Evolutionary conservation across 2,329 filamentous ascomycete genomes (phyloP).

Genomic region (Colletotrichum tropicale): DNA sequence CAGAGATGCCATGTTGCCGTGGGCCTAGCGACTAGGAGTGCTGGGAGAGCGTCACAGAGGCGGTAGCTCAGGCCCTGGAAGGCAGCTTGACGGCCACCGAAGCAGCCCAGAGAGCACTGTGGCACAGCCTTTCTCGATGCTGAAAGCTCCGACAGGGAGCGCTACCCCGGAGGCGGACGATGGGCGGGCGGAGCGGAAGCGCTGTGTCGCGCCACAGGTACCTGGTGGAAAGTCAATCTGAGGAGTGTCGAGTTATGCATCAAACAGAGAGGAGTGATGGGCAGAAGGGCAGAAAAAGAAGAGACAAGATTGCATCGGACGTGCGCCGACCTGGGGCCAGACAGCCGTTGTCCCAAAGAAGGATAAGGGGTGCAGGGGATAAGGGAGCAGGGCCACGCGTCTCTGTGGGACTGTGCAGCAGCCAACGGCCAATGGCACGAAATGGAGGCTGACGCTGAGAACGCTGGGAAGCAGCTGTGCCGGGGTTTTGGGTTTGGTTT

Average conservation of each 20-base stretch:
- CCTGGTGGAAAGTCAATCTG: not conserved
- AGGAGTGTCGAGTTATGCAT: not conserved
- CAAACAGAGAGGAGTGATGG: not conserved
- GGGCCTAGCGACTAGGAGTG: not conserved
- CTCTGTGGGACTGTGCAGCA: not conserved
- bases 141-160: not conserved
- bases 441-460: not conserved
- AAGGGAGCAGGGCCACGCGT: conserved; percentile 12
- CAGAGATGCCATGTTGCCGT: not conserved
- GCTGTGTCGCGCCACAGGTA: not conserved
- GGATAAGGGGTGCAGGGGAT: not conserved
- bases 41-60: not conserved
- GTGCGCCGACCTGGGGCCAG: not conserved
- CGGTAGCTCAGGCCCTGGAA: not conserved
- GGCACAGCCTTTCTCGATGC: not conserved
- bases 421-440: not conserved
- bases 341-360: not conserved
- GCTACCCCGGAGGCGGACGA: not conserved
- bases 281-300: not conserved
- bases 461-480: not conserved
- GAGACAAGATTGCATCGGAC: not conserved
- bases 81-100: not conserved
- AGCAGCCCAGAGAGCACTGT: not conserved
- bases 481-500: not conserved
- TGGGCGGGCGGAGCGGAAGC: conserved; percentile 8